phyloP scores from a whole-genome alignment of 805 yeast species.

The Metschnikowia similis region DNA sequence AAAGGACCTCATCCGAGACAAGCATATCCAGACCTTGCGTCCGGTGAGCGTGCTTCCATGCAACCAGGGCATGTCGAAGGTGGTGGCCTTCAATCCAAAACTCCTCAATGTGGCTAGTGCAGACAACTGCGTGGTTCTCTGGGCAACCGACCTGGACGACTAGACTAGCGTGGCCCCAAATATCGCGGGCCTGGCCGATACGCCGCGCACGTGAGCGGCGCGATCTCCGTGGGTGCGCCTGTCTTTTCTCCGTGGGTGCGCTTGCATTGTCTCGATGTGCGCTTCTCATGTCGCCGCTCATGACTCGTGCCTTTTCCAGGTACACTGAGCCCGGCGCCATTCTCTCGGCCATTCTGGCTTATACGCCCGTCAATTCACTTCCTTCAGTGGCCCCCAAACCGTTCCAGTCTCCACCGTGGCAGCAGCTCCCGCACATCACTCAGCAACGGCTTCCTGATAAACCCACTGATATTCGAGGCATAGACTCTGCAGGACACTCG shows the following conservation, averaged over 20 bases:
- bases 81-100: conserved; percentile 59
- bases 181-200: background rate
- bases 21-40: conserved; percentile 17
- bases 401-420: conserved; percentile 4
- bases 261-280: background rate
- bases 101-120: conserved; percentile 53
- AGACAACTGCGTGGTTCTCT: conserved; percentile 28
- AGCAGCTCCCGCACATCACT: conserved; percentile 13
- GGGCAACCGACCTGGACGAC: conserved; percentile 27
- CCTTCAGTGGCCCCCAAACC: background rate
- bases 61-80: conserved; percentile 40
- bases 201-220: background rate
- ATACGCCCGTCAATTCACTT: background rate
- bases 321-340: background rate
- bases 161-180: too few species aligned
- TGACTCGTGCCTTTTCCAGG: background rate
- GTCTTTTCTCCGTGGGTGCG: background rate
- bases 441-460: conserved; percentile 19
- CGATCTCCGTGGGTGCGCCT: background rate
- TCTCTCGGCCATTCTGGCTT: background rate
- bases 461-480: conserved; percentile 34
- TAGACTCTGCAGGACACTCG: conserved; percentile 22
- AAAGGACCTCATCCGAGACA: conserved; percentile 6
- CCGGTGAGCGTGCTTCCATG: conserved; percentile 23
- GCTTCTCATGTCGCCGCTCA: background rate